Evolutionary conservation across 1,284 basidiomycete species (phyloP), one percentile per base, ranked within the genome.

Genomic region (Fomitiporia mediterranea): DNA sequence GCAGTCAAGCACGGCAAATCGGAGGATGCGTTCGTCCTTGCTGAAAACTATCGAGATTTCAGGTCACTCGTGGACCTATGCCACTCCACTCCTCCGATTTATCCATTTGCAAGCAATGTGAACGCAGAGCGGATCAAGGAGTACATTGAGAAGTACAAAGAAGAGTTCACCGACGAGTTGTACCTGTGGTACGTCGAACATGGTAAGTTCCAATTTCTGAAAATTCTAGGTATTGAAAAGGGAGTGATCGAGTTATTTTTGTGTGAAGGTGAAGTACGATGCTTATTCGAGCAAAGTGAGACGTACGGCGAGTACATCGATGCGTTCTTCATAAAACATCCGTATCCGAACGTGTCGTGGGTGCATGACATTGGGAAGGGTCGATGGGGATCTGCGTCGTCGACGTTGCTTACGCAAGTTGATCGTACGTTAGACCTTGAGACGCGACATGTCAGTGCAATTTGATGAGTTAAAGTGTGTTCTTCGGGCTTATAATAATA

Each of bases 171-270:
- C 0, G 86, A 82, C 23, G 88, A 94, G 66, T 77, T 98, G 32
- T 98, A 94, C 68, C 79, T 83, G 61, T 98, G 87, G 86, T 91
- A 88, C 66, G 84, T 90, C 48, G 84, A 89, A 59, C 85, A 89
- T 62, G 84, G 87, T 80, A 65, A 60, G 71, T 67, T 9, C 42
- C 5, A 35, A 5, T 34, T 48, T 34, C 37, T 35, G 43, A 19
- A 51, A 57, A 42, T 13, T 23, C 37, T 9, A 28, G 30, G 38
- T 51, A 32, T 56, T 34, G 25, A 43, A 8, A 4, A 15, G 50
- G 61, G 23, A 46, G 8, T 46, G 35, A 63, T 61, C 3, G n/a
- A n/a, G n/a, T 25, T 56, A 17, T 58, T 58, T 53, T 51, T 27
- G 17, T 21, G 23, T 37, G 27, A 57, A 91, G 89, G 85, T 34